phyloP scores from a whole-genome alignment of 306 rosid species.

The Neltuma alba region DNA sequence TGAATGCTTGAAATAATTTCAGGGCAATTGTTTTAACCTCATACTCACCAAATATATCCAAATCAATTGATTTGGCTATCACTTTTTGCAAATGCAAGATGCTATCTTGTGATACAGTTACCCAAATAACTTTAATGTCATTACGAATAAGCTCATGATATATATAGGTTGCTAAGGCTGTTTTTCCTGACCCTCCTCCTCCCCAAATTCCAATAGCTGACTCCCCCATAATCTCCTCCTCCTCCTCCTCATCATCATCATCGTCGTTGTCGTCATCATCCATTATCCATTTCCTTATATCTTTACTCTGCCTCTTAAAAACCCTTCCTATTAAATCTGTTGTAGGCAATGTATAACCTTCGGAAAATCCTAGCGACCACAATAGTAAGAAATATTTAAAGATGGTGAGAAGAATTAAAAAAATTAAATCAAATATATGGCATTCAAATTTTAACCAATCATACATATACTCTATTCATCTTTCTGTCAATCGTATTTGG shows the following conservation, averaged over 20 bases:
- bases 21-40: neutral
- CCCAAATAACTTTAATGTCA: neutral
- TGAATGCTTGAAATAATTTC: neutral
- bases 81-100: slow-evolving; percentile 14
- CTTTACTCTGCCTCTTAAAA: too few relatives aligned
- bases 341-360: neutral
- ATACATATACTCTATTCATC: too few relatives aligned
- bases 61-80: neutral
- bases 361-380: neutral
- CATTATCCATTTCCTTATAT: neutral
- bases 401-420: too few relatives aligned
- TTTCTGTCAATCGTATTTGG: too few relatives aligned
- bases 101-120: slow-evolving; percentile 32
- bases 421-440: too few relatives aligned
- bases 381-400: too few relatives aligned
- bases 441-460: neutral
- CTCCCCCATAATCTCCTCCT: too few relatives aligned
- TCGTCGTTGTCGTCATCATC: too few relatives aligned
- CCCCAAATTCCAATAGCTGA: slow-evolving; percentile 36
- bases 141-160: neutral
- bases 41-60: neutral
- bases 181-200: slow-evolving; percentile 38
- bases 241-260: too few relatives aligned
- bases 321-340: neutral
- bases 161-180: neutral